Percentiles rank a stretch among this genome's conserved stretches.
These are phyloP conservation scores for Ophiostoma tasmaniense DNA, from an alignment of 2,329 filamentous ascomycete species.

Conservation along the genomic window DNA sequence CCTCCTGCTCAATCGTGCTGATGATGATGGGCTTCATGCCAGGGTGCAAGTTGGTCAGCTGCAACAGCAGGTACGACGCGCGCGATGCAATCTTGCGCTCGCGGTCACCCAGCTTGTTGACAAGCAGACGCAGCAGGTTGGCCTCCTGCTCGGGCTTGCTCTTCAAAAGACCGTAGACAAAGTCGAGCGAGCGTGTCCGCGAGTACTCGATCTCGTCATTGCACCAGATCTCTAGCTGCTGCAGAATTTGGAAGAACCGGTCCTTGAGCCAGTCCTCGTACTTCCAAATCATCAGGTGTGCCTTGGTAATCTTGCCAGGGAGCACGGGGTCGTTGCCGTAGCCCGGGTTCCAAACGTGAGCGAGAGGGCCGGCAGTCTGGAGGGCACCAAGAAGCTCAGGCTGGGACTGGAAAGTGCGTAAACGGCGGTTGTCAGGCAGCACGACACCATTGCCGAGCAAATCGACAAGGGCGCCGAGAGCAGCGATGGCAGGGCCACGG, in stretches of 20 bases:
- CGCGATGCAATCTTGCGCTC: constrained; percentile 93
- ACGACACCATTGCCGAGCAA: constrained; percentile 82
- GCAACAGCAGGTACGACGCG: constrained; percentile 86
- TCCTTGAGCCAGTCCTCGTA: constrained; percentile 95
- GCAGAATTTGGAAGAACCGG: constrained; percentile 85
- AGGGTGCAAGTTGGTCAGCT: constrained; percentile 80
- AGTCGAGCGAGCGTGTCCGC: constrained; percentile 76
- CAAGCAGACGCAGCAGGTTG: constrained; percentile 79
- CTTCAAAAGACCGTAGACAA: constrained; percentile 82
- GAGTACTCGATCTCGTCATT: constrained; percentile 94
- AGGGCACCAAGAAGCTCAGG: constrained; percentile 65
- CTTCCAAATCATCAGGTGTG: constrained; percentile 77
- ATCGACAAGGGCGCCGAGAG: constrained; percentile 90
- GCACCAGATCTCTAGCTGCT: constrained; percentile 86
- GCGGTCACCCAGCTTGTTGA: constrained; percentile 94
- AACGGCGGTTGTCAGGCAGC: constrained; percentile 70
- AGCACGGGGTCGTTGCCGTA: constrained; percentile 61
- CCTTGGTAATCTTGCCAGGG: constrained; percentile 63
- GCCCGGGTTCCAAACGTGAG: constrained; percentile 23
- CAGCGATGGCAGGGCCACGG: constrained; percentile 82
- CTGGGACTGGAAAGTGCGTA: constrained; percentile 72
- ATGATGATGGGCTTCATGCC: constrained; percentile 90
- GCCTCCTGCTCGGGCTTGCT: constrained; percentile 97
- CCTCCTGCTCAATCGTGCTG: constrained; percentile 74
- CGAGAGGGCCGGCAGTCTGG: constrained; percentile 35